These are phyloP conservation scores for Verticillium dahliae DNA, from an alignment of 2,329 filamentous ascomycete species.

Conservation along the genomic window DNA sequence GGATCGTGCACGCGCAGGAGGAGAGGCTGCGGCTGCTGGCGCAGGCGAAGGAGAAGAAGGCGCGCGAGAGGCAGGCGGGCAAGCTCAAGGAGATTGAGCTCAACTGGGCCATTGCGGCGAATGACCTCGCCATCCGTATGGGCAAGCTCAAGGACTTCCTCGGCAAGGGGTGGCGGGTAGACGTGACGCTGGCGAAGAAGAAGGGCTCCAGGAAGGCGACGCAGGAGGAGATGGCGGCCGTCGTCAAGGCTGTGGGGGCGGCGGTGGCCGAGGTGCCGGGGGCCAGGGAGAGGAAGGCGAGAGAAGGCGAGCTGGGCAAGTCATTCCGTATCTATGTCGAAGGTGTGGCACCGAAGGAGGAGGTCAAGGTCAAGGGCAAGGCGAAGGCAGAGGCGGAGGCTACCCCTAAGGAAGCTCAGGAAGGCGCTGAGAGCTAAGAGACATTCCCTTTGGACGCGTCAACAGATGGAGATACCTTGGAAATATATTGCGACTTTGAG, in stretches of 20 bases:
- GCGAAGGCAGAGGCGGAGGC: neutral
- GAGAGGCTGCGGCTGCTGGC: slow-evolving; percentile 32
- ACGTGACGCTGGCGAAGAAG: slow-evolving; percentile 60
- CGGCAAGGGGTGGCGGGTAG: slow-evolving; percentile 66
- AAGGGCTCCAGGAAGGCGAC: slow-evolving; percentile 58
- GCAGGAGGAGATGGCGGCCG: slow-evolving; percentile 50
- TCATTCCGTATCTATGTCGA: slow-evolving; percentile 38
- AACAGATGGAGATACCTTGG: no score
- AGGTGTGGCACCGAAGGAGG: slow-evolving; percentile 12
- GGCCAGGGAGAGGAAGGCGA: slow-evolving; percentile 35
- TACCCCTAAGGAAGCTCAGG: neutral
- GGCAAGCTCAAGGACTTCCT: slow-evolving; percentile 64
- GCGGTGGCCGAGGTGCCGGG: slow-evolving; percentile 22
- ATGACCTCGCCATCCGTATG: slow-evolving; percentile 70
- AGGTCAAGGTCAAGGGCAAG: neutral
- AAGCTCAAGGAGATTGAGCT: slow-evolving; percentile 74
- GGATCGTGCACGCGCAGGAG: slow-evolving; percentile 53
- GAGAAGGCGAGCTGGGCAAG: slow-evolving; percentile 37
- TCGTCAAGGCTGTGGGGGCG: slow-evolving; percentile 40
- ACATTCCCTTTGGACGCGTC: no score
- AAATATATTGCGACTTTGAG: no score
- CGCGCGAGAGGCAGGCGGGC: slow-evolving; percentile 27
- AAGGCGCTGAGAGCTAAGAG: neutral
- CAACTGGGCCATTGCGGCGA: slow-evolving; percentile 75
- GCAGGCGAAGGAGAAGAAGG: slow-evolving; percentile 37